Base-by-base conservation (phyloP, 2,329 filamentous ascomycete species). In the Colletotrichum euphorbiae region DNA sequence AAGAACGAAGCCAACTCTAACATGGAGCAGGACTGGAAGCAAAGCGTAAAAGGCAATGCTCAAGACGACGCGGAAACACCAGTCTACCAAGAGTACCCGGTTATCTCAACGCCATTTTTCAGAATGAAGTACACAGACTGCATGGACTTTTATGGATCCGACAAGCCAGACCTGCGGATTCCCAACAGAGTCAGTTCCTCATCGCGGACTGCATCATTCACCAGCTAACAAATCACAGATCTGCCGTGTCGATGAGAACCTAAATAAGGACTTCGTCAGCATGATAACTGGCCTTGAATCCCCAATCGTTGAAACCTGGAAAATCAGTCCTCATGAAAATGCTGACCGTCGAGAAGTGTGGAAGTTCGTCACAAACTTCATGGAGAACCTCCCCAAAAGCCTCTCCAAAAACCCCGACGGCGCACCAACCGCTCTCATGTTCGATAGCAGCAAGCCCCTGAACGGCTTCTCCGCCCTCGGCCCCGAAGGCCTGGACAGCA, bases 151-250 rank as follows among this genome's bases (percentile, higher is more conserved):
- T 97, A 94, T 74, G 96, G 96, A 11, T 92, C 89, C 4, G 96
- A 99, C 79, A 99, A 99, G 78, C 96, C 96, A 4, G 96, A 99
- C 75, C 81, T 95, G 9, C 89, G 96, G 17, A 91, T 94, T 42
- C 87, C 88, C 1, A 90, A 89, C 28, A 80, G 87, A 74, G 90
- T 92, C 77, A 59, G 82, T 5, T 3, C 24, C 24, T 24, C 6
- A 12, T 6, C 46, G 7, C 1, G 1, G n/a, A 8, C 38, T 8
- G 11, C 12, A 8, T 13, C 17, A 1, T 42, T 63, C 13, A 38
- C 33, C 15, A 11, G 12, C 69, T 73, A 17, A 75, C 63, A 12
- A 17, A 1, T 6, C 75, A 71, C 75, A 93, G 86, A 93, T 97
- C 69, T 83, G 81, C 59, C 83, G 83, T 1, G 83, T 97, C 43